A percentile compares a stretch with the other conserved stretches of the same genome.
Conservation (phyloP, 345 rosid genomes). For the Brassica nigra region DNA sequence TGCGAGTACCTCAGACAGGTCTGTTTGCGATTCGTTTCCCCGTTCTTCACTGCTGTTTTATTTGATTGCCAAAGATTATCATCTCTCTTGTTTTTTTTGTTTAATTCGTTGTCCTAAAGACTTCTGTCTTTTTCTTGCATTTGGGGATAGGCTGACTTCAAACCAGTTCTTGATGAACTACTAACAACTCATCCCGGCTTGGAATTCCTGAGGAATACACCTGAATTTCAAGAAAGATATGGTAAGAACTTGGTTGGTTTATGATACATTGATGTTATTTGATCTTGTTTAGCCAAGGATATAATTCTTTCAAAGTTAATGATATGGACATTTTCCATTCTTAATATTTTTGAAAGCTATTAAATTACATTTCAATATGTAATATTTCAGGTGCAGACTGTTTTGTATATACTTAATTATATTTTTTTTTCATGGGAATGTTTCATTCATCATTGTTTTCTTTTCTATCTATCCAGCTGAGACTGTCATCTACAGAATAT, state of each 20-base stretch:
- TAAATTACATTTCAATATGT: not conserved
- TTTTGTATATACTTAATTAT: constrained; percentile 20
- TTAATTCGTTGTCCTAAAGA: constrained; percentile 13
- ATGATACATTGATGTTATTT: not conserved
- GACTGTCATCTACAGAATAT: constrained; percentile 96
- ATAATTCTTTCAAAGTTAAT: not conserved
- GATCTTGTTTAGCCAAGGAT: not conserved
- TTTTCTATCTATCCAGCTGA: constrained; percentile 65
- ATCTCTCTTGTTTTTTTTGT: constrained; percentile 3
- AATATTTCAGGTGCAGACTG: not conserved
- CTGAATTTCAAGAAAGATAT: constrained; percentile 92
- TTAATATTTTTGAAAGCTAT: not conserved
- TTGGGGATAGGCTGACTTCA: constrained; percentile 75
- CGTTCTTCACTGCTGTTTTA: not conserved
- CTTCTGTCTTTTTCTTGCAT: constrained; percentile 16
- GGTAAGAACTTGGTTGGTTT: constrained; percentile 47
- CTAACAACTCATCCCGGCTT: constrained; percentile 83
- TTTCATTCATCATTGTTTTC: constrained; percentile 29
- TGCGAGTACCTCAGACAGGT: constrained; percentile 79
- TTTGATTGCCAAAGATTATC: not conserved
- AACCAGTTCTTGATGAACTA: constrained; percentile 79
- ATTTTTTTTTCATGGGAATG: constrained; percentile 26
- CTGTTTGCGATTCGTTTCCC: constrained; percentile 17
- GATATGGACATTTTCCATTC: not conserved
- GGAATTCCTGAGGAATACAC: constrained; percentile 72